Conservation (phyloP, 2,329 filamentous ascomycete species). For the Blastomyces silverae region DNA sequence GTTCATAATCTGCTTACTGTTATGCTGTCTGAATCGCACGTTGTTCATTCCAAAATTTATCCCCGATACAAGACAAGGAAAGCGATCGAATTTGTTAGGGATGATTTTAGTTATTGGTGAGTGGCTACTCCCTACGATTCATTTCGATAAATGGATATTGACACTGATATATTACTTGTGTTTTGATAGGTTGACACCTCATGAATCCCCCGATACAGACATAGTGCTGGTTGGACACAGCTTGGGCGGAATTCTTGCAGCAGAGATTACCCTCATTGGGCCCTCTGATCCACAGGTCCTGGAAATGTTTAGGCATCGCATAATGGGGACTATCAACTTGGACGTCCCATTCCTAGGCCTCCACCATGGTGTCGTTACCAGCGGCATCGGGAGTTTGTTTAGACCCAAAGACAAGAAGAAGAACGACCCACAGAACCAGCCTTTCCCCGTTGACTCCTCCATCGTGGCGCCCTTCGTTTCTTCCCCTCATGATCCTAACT, state of each 20-base stretch:
- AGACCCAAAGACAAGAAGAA: conserved; percentile 35
- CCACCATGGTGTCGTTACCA: conserved; percentile 79
- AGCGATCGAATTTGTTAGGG: conserved; percentile 57
- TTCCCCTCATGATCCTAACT: conserved; percentile 50
- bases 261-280: conserved; percentile 64
- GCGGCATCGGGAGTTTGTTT: conserved; percentile 74
- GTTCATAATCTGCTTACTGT: conserved; percentile 67
- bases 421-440: conserved; percentile 19
- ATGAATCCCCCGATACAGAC: conserved; percentile 67
- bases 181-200: conserved; percentile 58
- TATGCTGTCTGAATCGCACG: conserved; percentile 63
- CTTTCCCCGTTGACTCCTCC: conserved; percentile 13
- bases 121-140: conserved; percentile 16
- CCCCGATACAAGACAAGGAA: conserved; percentile 40
- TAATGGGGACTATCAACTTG: conserved; percentile 73
- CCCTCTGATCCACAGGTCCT: conserved; percentile 23
- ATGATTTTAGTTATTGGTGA: conserved; percentile 75
- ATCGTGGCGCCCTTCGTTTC: conserved; percentile 22
- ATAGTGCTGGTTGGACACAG: conserved; percentile 79
- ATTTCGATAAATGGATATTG: not conserved
- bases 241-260: conserved; percentile 78
- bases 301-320: conserved; percentile 59
- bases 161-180: not conserved
- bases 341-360: conserved; percentile 84
- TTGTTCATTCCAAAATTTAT: conserved; percentile 70